These are phyloP conservation scores for Plasmodium sp. DNA, from an alignment of 169 alveolate species.

Conservation along the genomic window DNA sequence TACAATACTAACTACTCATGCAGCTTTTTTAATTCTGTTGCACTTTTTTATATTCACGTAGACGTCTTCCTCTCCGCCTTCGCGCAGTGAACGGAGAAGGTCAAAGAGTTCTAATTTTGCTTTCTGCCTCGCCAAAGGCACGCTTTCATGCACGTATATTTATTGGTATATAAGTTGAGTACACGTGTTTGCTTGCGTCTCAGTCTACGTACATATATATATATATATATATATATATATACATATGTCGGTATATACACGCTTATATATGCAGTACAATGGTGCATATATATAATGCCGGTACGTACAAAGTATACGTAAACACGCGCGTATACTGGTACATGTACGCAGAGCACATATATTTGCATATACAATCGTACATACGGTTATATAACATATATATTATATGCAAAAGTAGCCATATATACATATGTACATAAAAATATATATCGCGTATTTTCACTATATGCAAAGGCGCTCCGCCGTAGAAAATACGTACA, in stretches of 20 bases:
- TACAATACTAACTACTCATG: background rate
- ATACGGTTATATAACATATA: background rate
- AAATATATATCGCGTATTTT: background rate
- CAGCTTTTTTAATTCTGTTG: background rate
- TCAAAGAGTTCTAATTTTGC: background rate
- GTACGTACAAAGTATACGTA: background rate
- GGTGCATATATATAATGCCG: background rate
- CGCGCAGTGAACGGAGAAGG: background rate
- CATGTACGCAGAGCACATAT: background rate
- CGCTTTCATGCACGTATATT: background rate
- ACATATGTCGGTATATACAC: background rate
- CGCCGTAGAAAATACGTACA: background rate
- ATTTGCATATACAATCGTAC: background rate
- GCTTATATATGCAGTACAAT: background rate
- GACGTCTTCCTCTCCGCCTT: background rate
- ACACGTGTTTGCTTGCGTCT: background rate
- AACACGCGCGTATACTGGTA: background rate
- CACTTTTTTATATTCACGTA: background rate
- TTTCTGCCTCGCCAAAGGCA: background rate
- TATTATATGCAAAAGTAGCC: background rate
- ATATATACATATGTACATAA: background rate
- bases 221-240: background rate
- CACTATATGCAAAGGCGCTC: background rate
- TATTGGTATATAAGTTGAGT: background rate
- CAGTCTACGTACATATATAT: background rate